Evolutionary conservation across 768 basidiomycete genomes (phyloP).

Genomic region (Leucosporidium yakuticum): DNA sequence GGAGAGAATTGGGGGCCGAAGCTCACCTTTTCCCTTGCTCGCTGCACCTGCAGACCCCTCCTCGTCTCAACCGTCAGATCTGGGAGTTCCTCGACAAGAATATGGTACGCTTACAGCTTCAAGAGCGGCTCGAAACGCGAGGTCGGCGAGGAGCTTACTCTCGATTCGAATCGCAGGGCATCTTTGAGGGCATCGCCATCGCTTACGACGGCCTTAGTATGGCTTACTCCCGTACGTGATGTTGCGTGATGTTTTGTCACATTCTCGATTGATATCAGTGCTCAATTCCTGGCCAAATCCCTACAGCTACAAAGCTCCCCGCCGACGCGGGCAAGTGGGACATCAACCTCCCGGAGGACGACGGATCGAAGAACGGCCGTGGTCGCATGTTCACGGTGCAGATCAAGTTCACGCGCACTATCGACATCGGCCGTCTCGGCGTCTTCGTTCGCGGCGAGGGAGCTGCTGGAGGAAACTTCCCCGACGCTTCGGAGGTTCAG

Average conservation of each 20-base stretch:
- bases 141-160: no score
- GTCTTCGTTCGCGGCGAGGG: slow-evolving; percentile 5
- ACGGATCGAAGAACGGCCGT: not conserved
- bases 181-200: no score
- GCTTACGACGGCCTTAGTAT: no score
- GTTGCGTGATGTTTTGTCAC: no score
- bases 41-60: not conserved
- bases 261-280: no score
- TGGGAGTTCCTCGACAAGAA: not conserved
- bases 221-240: no score
- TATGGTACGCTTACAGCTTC: no score
- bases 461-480: not conserved
- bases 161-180: no score
- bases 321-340: slow-evolving; percentile 13
- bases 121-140: no score
- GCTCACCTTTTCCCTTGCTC: not conserved
- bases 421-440: not conserved
- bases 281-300: no score
- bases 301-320: slow-evolving; percentile 5
- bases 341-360: slow-evolving; percentile 14
- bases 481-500: slow-evolving; percentile 11
- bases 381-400: not conserved
- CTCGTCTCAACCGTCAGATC: slow-evolving; percentile 15
- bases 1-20: no score
- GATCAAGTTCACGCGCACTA: slow-evolving; percentile 2